Evolutionary conservation across 331 rosid species (phyloP), one percentile per base, ranked within the genome.

Genomic region (Pyracantha coccinea): DNA sequence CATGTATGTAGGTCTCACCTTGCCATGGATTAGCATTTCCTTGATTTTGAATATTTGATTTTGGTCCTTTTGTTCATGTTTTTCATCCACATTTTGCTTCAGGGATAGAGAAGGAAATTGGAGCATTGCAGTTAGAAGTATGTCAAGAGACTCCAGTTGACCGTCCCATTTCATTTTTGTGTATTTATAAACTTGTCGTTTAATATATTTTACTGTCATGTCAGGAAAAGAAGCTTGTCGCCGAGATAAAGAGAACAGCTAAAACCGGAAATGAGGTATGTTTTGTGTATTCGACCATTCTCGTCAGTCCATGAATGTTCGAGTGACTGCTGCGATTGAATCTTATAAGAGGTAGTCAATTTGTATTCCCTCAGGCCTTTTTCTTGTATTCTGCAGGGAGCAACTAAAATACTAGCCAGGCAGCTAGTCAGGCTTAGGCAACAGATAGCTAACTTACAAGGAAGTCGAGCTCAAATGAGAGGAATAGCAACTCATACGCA

Each of bases 401-500:
- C 99, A 28, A 92, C 99, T 71, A 92, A 90, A 81, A 73, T 75
- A 81, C 96, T 95, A 66, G 99, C 99, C 68, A 92, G 98, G 72
- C 99, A 95, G 82, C 83, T 95, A 47, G 74, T 95, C 59, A 90
- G 99, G 87, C 98, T 95, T 66, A 85, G 97, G 88, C 98, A 92
- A 81, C 99, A 95, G 75, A 89, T 95, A 59, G 87, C 96, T 65
- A 95, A 95, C 78, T 93, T 95, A 78, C 99, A 92, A 79, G 96
- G 98, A 53, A 92, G 99, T 89, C 86, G 99, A 83, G 99, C 99
- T 86, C 99, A 95, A 82, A 90, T 95, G 96, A 90, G 98, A 88
- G 99, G 99, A 78, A 84, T 95, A 72, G 92, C 99, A 72, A 95
- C 96, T 85, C 99, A 95, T 76, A 95, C 99, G 1, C 98, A 95